Conservation (phyloP, 306 rosid genomes). For the Begonia peltatifolia region DNA sequence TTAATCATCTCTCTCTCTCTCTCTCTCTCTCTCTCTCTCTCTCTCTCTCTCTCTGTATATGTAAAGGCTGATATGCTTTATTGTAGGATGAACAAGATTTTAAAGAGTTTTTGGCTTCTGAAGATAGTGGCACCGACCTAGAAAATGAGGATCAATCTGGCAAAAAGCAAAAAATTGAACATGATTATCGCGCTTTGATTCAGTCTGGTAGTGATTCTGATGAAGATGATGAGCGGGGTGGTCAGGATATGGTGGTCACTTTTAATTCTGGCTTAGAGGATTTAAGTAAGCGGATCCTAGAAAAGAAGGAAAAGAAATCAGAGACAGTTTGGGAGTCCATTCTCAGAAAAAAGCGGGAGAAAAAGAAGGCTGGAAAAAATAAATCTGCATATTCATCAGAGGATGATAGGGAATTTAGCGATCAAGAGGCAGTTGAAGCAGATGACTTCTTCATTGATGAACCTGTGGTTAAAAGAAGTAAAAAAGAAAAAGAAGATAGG, state of each 20-base stretch:
- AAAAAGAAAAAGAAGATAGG: slow-evolving; percentile 24
- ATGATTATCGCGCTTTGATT: slow-evolving; percentile 46
- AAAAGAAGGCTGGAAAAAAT: slow-evolving; percentile 48
- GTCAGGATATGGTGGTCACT: slow-evolving; percentile 83
- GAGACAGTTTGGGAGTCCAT: slow-evolving; percentile 74
- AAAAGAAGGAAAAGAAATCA: slow-evolving; percentile 63
- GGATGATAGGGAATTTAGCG: slow-evolving; percentile 41
- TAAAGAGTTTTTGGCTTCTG: slow-evolving; percentile 64
- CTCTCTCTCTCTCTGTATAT: not conserved
- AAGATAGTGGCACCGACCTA: slow-evolving; percentile 53
- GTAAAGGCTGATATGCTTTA: slow-evolving; percentile 2
- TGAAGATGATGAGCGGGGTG: slow-evolving; percentile 37
- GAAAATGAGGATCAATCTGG: slow-evolving; percentile 25
- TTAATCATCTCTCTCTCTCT: too few species aligned
- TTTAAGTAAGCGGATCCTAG: slow-evolving; percentile 63
- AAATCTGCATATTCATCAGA: slow-evolving; percentile 50
- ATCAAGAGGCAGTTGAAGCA: slow-evolving; percentile 31
- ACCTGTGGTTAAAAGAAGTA: slow-evolving; percentile 34
- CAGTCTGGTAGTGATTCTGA: slow-evolving; percentile 44
- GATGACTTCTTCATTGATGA: slow-evolving; percentile 79
- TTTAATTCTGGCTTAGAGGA: slow-evolving; percentile 85
- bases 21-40: not conserved
- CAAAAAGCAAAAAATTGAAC: slow-evolving; percentile 33
- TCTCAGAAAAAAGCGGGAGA: slow-evolving; percentile 58
- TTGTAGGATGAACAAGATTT: slow-evolving; percentile 63